Percentiles rank a stretch among this genome's conserved stretches.
Conservation (phyloP, 1,284 basidiomycete species). For the Pholiota adiposa region DNA sequence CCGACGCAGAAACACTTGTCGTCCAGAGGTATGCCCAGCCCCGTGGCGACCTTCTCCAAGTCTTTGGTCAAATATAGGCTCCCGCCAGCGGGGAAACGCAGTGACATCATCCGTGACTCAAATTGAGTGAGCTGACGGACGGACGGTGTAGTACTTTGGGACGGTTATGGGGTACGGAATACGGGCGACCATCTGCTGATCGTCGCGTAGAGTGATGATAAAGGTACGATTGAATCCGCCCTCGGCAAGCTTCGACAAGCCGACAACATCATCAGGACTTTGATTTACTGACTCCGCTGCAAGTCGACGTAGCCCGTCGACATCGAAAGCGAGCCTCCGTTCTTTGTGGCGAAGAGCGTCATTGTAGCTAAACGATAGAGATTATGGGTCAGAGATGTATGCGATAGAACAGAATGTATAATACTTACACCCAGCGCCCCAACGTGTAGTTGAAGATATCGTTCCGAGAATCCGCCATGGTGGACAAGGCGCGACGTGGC, state of each 20-base stretch:
- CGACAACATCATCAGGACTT: not conserved
- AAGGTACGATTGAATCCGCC: constrained; percentile 31
- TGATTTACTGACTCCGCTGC: no score
- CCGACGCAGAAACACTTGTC: constrained; percentile 13
- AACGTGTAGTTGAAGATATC: no score
- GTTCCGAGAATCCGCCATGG: no score
- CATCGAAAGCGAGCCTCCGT: no score
- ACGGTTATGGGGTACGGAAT: constrained; percentile 47
- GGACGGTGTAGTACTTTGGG: constrained; percentile 44
- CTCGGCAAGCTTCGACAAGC: no score
- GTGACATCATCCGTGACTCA: constrained; percentile 11
- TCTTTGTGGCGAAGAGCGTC: no score
- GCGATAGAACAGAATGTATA: no score
- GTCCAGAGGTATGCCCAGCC: not conserved
- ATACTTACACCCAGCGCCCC: no score
- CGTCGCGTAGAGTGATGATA: constrained; percentile 42
- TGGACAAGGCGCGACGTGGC: no score
- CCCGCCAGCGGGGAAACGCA: constrained; percentile 10
- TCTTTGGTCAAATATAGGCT: constrained; percentile 10
- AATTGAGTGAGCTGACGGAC: constrained; percentile 10
- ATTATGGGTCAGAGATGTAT: no score
- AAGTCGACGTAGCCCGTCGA: no score
- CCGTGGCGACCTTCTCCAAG: not conserved
- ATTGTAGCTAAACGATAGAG: no score
- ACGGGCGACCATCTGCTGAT: constrained; percentile 48